A percentile compares a stretch with the other conserved stretches of the same genome.
Evolutionary conservation across 805 yeast genomes (phyloP).

Genomic region (Candida hungchunana): DNA sequence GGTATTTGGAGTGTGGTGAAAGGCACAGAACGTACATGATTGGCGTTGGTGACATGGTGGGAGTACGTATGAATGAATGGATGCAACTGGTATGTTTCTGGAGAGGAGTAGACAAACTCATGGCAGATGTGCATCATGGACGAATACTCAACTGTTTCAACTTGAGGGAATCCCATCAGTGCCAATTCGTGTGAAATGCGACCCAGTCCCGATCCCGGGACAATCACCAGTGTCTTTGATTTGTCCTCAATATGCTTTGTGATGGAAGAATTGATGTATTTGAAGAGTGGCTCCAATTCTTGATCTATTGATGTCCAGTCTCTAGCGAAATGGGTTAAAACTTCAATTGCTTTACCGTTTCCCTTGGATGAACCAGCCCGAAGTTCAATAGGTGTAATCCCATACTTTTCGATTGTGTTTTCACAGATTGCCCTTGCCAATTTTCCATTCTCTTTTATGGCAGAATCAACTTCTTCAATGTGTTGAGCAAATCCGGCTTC

Average conservation of each 20-base stretch:
- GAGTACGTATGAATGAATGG: conserved; percentile 58
- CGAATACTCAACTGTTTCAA: conserved; percentile 74
- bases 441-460: conserved; percentile 43
- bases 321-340: conserved; percentile 69
- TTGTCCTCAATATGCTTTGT: conserved; percentile 28
- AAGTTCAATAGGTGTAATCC: conserved; percentile 42
- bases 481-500: conserved; percentile 52
- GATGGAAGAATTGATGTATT: conserved; percentile 46
- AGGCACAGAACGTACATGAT: conserved; percentile 47
- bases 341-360: conserved; percentile 53
- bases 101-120: conserved; percentile 44
- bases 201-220: conserved; percentile 91
- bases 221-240: conserved; percentile 47
- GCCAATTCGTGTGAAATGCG: conserved; percentile 64
- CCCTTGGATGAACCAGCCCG: conserved; percentile 25
- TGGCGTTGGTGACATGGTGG: conserved; percentile 45
- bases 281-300: conserved; percentile 51
- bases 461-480: conserved; percentile 43
- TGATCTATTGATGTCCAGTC: conserved; percentile 63
- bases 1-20: conserved; percentile 38
- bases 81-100: conserved; percentile 1
- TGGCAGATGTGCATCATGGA: conserved; percentile 72
- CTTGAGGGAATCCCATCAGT: conserved; percentile 37
- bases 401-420: conserved; percentile 31
- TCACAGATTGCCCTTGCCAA: conserved; percentile 44